These are phyloP conservation scores for Discostella stelligeroides DNA, from an alignment of 108 stramenopile genomes.

Conservation along the genomic window DNA sequence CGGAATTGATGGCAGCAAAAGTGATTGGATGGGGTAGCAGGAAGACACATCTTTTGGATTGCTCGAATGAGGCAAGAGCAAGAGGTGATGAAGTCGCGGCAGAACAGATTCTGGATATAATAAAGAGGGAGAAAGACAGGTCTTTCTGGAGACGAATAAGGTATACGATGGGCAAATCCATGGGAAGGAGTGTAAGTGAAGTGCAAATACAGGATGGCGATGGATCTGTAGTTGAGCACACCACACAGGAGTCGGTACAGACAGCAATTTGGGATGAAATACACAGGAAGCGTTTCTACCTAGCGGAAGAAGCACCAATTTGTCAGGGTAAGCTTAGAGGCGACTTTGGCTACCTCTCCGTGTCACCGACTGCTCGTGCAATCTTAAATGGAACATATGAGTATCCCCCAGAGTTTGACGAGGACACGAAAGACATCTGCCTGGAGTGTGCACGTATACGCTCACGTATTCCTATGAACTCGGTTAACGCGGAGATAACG, in stretches of 20 bases:
- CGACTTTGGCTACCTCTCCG: constrained; percentile 22
- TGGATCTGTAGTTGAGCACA: not conserved
- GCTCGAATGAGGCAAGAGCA: not conserved
- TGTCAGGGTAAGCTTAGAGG: constrained; percentile 15
- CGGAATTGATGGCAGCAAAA: no score
- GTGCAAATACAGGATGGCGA: constrained; percentile 9
- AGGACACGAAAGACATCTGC: no score
- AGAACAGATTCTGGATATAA: constrained; percentile 13
- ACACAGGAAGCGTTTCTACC: not conserved
- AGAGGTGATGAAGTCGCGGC: constrained; percentile 10
- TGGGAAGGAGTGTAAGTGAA: not conserved
- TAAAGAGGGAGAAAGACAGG: constrained; percentile 19
- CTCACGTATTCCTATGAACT: no score
- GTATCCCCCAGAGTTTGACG: no score
- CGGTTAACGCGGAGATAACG: not conserved
- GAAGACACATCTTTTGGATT: not conserved
- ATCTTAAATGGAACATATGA: no score
- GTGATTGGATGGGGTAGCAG: no score
- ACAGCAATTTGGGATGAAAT: not conserved
- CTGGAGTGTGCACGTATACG: no score
- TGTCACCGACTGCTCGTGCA: no score
- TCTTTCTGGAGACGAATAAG: constrained; percentile 21
- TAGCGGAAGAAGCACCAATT: constrained; percentile 11
- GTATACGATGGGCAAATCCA: not conserved
- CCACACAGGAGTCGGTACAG: not conserved